Base-by-base conservation (phyloP, 1,139 yeast genomes). In the Saccharomyces hybrid region DNA sequence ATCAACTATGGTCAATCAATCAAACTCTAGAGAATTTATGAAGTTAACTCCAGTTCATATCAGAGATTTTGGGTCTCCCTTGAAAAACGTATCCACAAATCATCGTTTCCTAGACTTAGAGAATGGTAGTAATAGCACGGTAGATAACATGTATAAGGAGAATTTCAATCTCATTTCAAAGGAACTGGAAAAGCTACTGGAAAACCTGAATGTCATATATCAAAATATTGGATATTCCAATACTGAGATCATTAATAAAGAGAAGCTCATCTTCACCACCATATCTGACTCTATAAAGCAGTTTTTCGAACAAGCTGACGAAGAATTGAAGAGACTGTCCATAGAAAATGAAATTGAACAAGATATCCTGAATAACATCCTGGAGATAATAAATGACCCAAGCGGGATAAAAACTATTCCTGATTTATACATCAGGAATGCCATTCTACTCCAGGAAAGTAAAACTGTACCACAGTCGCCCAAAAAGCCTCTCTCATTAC, bases 181-280 rank as follows among this genome's bases (percentile, higher is more conserved):
- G 16, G 72, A 73, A 49, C 58, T 74, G 12, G 67, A 69, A 14
- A 64, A 62, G 9, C 57, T 73, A 7, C 58, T 73, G 42, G 67
- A 65, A 21, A 65, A 69, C 52, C 56, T 74, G 9, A 67, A 72
- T 44, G 64, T 64, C n/a, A 67, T 73, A 16, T 73, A 73, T 60
- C 64, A 66, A 42, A 71, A 69, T 52, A 73, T 74, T 34, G 77
- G 77, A 1, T 71, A 73, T 53, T 71, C 76, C 0, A 65, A 70
- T 48, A 61, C 63, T 12, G 75, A 73, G 48, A 71, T 73, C 2
- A 63, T 67, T 26, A 62, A 63, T 44, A 73, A 71, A 52, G 76
- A 74, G 54, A 68, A 66, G 46, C 55, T 60, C 14, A 65, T 74
- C 11, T 73, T 73, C 52, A 67, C 65, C 9, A 64, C 68, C 12